Conservation (phyloP, 768 basidiomycete genomes). For the Holtermanniella nyarrowii region DNA sequence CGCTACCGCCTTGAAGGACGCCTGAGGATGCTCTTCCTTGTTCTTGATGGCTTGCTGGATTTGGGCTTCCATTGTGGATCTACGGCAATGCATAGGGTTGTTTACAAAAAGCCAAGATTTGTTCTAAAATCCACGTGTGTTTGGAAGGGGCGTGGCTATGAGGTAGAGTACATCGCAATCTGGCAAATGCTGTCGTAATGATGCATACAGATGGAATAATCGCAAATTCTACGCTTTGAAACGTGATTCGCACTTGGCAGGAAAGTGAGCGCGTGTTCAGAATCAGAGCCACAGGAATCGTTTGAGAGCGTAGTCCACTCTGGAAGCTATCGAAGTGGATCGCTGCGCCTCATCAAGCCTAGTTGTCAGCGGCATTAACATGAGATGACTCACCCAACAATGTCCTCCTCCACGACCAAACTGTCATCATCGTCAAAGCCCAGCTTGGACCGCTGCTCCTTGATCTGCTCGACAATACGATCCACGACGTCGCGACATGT, state of each 20-base stretch:
- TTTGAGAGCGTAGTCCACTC: conserved; percentile 91
- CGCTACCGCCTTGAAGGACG: background rate
- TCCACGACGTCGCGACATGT: conserved; percentile 71
- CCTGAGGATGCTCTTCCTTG: conserved; percentile 1
- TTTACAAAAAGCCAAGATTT: no score
- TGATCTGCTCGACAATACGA: conserved; percentile 61
- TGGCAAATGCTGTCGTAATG: no score
- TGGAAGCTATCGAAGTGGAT: conserved; percentile 75
- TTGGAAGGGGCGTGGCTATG: no score
- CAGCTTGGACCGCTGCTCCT: conserved; percentile 55
- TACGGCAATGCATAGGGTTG: no score
- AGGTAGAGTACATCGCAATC: no score
- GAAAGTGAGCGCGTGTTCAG: no score
- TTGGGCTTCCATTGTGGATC: no score
- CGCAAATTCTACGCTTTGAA: no score
- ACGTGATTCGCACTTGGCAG: no score
- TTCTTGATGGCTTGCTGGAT: conserved; percentile 3
- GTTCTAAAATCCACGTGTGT: no score
- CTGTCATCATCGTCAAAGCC: conserved; percentile 45
- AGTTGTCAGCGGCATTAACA: conserved; percentile 3
- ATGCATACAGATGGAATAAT: no score
- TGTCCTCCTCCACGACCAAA: conserved; percentile 58
- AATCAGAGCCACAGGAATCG: conserved; percentile 64
- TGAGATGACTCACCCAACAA: conserved; percentile 57
- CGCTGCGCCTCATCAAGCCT: conserved; percentile 74